These are phyloP conservation scores for Nicotiana sylvestris DNA, from an alignment of 257 asterid species.

Conservation along the genomic window DNA sequence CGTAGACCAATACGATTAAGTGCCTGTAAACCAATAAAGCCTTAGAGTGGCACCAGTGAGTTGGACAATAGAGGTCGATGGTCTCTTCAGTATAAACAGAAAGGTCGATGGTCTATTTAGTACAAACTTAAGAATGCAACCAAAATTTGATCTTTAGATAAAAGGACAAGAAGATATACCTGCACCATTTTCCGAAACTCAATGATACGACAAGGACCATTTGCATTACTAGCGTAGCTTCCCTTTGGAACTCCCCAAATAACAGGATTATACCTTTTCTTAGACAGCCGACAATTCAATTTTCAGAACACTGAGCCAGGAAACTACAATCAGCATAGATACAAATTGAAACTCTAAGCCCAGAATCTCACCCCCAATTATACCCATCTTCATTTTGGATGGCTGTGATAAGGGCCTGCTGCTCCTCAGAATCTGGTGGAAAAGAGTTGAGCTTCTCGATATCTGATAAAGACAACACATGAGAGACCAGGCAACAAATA, in stretches of 20 bases:
- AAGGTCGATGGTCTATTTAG: neutral
- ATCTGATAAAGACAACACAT: slow-evolving; percentile 40
- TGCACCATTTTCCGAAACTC: slow-evolving; percentile 96
- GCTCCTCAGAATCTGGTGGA: slow-evolving; percentile 84
- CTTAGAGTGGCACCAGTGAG: neutral
- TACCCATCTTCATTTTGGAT: slow-evolving; percentile 78
- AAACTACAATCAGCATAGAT: slow-evolving; percentile 7
- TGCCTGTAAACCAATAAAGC: slow-evolving; percentile 48
- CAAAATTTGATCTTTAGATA: slow-evolving; percentile 4
- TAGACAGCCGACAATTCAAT: slow-evolving; percentile 18
- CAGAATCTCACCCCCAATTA: slow-evolving; percentile 85
- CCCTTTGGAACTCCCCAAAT: slow-evolving; percentile 99
- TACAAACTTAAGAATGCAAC: neutral
- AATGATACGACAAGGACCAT: slow-evolving; percentile 66
- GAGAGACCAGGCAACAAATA: neutral
- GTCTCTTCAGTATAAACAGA: neutral
- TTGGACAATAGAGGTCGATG: neutral
- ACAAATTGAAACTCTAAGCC: slow-evolving; percentile 21
- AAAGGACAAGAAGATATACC: slow-evolving; percentile 36
- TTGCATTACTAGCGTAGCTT: slow-evolving; percentile 80
- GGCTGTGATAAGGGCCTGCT: slow-evolving; percentile 73
- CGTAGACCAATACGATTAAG: slow-evolving; percentile 77
- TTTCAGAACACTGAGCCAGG: slow-evolving; percentile 1
- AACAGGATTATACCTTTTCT: slow-evolving; percentile 83
- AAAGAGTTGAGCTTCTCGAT: slow-evolving; percentile 61